Conservation (phyloP, 2,329 filamentous ascomycete genomes). For the Aspergillus costaricaensis region DNA sequence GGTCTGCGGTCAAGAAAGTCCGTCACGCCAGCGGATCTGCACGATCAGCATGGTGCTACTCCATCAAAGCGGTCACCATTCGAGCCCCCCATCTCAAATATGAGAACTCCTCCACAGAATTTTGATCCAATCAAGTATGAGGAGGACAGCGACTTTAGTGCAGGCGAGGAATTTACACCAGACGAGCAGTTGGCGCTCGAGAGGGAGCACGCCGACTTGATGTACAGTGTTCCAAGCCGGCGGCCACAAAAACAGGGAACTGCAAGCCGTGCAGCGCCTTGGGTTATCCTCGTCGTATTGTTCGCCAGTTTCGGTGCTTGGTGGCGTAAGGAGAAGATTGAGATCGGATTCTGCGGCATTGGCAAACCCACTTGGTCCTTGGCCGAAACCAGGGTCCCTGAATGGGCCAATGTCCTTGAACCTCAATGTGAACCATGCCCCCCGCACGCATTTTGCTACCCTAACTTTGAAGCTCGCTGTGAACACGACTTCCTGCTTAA, state of each 20-base stretch:
- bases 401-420: slow-evolving; percentile 68
- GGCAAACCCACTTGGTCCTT: slow-evolving; percentile 65
- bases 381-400: slow-evolving; percentile 67
- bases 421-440: slow-evolving; percentile 91
- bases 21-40: slow-evolving; percentile 37
- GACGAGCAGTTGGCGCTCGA: slow-evolving; percentile 82
- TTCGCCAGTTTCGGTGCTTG: slow-evolving; percentile 73
- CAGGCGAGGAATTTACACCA: slow-evolving; percentile 90
- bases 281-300: slow-evolving; percentile 69
- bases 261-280: slow-evolving; percentile 63
- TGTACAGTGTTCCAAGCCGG: slow-evolving; percentile 27
- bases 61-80: slow-evolving; percentile 61
- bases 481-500: slow-evolving; percentile 85
- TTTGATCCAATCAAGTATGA: slow-evolving; percentile 45
- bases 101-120: slow-evolving; percentile 35
- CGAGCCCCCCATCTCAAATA: slow-evolving; percentile 52
- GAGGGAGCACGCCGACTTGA: slow-evolving; percentile 62
- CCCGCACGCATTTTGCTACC: slow-evolving; percentile 83
- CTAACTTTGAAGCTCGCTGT: slow-evolving; percentile 74
- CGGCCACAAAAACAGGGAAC: slow-evolving; percentile 43
- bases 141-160: slow-evolving; percentile 55
- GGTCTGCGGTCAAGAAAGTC: slow-evolving; percentile 35
- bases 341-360: slow-evolving; percentile 90
- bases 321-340: slow-evolving; percentile 94
- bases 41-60: slow-evolving; percentile 55